A percentile compares a stretch with the other conserved stretches of the same genome.
Conservation (phyloP, 2,329 filamentous ascomycete genomes). For the Colletotrichum chlorophyti region DNA sequence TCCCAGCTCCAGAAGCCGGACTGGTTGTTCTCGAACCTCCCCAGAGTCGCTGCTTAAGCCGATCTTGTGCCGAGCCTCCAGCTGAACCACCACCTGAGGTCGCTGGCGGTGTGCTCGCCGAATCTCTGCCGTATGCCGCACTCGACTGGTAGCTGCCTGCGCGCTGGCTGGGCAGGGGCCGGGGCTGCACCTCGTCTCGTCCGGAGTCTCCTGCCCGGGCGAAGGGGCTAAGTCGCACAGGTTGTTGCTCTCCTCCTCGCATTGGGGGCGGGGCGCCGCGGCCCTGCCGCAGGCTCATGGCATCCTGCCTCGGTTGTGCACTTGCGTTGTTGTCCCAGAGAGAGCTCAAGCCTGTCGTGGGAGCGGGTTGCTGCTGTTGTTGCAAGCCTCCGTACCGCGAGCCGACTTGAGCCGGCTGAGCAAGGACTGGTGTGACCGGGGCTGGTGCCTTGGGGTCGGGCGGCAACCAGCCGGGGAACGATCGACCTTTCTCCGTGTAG, state of each 20-base stretch:
- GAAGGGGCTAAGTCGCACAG: constrained; percentile 41
- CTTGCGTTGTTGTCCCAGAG: constrained; percentile 59
- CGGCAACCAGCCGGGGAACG: constrained; percentile 86
- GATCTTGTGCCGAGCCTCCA: constrained; percentile 75
- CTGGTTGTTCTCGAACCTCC: constrained; percentile 64
- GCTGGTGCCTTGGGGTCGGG: constrained; percentile 82
- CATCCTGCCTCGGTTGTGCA: constrained; percentile 41
- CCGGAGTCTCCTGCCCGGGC: constrained; percentile 33
- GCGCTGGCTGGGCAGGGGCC: constrained; percentile 75
- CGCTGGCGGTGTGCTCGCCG: constrained; percentile 39
- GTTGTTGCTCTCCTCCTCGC: constrained; percentile 32
- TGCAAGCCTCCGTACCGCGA: constrained; percentile 59
- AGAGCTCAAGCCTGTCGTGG: constrained; percentile 54
- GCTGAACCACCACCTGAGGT: constrained; percentile 41
- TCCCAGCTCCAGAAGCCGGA: constrained; percentile 47
- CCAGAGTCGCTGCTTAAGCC: constrained; percentile 82
- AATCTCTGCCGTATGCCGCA: constrained; percentile 36
- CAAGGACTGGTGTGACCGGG: constrained; percentile 59
- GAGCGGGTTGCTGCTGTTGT: constrained; percentile 40
- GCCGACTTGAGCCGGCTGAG: constrained; percentile 53
- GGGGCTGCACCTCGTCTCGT: constrained; percentile 49
- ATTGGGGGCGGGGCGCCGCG: constrained; percentile 41
- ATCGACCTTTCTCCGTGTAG: constrained; percentile 86
- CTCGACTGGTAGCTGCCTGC: constrained; percentile 75
- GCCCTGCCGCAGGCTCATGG: constrained; percentile 53